Base-by-base conservation (phyloP, 2,329 filamentous ascomycete genomes). In the Phialophora tarda region DNA sequence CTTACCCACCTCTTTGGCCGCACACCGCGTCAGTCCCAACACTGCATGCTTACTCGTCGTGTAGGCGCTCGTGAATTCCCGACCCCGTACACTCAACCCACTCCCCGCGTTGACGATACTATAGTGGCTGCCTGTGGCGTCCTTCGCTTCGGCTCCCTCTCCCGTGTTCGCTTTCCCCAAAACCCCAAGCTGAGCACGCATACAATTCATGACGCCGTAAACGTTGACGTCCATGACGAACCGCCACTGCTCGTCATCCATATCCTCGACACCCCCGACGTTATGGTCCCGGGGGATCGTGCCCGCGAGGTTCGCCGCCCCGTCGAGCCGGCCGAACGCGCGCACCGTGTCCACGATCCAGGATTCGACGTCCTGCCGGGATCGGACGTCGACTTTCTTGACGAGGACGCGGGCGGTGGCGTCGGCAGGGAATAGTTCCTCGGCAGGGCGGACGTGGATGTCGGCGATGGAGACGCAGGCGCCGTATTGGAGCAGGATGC, bases 21-120 rank as follows among this genome's bases (percentile, higher is more conserved):
- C 77, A 64, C 73, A 71, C 57, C 82, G 77, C 0, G 86, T 88
- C 81, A 88, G 81, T 24, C 82, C 84, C 58, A 88, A 83, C 1
- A 88, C 81, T 0, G 85, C 86, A 14, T 85, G 82, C 56, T 88
- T 88, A 3, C 84, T 86, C 0, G 82, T 83, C 62, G 68, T 71
- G 34, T 72, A 72, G 4, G 69, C 67, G 79, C 77, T 76, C 71
- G 78, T 79, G 21, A 77, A 74, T 0, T 75, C 74, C 11, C 76
- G 70, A 0, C 75, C 73, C 41, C 69, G 71, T 47, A 78, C 63
- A 12, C 78, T 77, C 70, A 78, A 78, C 55, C 78, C 77, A 0
- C 76, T 79, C 17, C 76, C 74, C 10, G 81, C 79, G 63, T 82
- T 82, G 47, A 82, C 77, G 56, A 82, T 77, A 1, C 75, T 75